phyloP scores from a whole-genome alignment of 2,329 filamentous ascomycete genomes.

The Fusarium verticillioides region DNA sequence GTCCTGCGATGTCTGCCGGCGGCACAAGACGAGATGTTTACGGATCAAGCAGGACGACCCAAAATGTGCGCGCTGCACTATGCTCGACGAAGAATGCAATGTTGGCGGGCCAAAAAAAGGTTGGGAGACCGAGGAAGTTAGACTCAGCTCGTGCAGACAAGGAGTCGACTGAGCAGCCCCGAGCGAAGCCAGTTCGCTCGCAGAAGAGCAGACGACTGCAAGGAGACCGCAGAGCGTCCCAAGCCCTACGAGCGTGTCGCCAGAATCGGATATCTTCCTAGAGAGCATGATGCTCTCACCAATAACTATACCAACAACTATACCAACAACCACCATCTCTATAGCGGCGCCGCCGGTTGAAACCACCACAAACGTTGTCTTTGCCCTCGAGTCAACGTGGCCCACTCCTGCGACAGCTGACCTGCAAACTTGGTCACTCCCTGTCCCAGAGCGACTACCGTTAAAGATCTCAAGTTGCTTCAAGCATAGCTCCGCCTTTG shows the following conservation, averaged over 20 bases:
- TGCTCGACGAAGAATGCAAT: background rate
- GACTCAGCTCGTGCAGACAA: background rate
- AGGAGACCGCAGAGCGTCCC: rapidly evolving
- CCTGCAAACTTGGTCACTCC: rapidly evolving
- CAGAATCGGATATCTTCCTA: background rate
- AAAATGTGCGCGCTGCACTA: background rate
- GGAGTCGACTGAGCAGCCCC: background rate
- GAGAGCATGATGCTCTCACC: background rate
- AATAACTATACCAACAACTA: background rate
- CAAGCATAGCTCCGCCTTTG: background rate
- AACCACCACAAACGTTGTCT: rapidly evolving
- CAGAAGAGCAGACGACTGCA: background rate
- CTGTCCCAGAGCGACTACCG: background rate
- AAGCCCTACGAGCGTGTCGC: background rate
- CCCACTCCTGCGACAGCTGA: rapidly evolving
- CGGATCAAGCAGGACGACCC: background rate
- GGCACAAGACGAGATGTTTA: background rate
- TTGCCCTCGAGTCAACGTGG: background rate
- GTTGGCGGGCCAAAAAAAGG: background rate
- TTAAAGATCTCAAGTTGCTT: background rate
- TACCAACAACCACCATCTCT: background rate
- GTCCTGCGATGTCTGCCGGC: background rate
- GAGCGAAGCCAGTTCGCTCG: background rate
- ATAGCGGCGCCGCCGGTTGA: background rate
- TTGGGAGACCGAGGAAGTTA: background rate